phyloP scores from a whole-genome alignment of 345 rosid genomes.

The Laguncularia racemosa region DNA sequence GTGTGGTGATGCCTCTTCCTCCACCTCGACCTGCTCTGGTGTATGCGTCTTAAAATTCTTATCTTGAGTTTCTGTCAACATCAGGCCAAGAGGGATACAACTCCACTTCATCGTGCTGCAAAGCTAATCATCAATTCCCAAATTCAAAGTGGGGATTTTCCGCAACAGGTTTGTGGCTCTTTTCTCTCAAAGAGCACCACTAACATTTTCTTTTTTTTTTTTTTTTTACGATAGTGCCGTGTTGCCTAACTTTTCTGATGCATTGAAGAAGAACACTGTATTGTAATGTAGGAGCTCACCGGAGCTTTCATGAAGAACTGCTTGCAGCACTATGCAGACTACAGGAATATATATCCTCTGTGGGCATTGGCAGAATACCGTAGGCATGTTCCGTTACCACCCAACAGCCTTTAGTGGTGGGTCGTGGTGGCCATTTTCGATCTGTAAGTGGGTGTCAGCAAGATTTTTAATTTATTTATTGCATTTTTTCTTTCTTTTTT shows the following conservation, averaged over 20 bases:
- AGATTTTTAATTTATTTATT: no score
- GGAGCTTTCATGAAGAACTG: conserved; percentile 37
- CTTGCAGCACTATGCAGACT: conserved; percentile 32
- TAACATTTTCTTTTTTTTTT: no score
- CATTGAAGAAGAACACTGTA: no score
- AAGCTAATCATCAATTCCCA: conserved; percentile 68
- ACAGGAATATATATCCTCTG: conserved; percentile 33
- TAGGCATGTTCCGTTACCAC: conserved; percentile 16
- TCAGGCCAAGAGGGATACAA: conserved; percentile 50
- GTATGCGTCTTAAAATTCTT: no score
- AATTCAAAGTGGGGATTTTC: conserved; percentile 51
- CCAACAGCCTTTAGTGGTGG: neutral
- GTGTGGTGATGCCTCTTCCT: no score
- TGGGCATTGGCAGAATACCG: conserved; percentile 43
- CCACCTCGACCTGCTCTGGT: no score
- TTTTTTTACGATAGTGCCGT: neutral
- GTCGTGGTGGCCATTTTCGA: no score
- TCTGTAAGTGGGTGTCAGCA: no score
- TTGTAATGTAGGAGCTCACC: conserved; percentile 23
- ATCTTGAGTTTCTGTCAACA: no score
- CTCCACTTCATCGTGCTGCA: conserved; percentile 55
- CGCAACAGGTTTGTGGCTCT: conserved; percentile 32
- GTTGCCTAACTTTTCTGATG: no score
- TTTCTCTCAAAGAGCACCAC: neutral
- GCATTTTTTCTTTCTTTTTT: no score